phyloP scores from a whole-genome alignment of 306 rosid species.

The Boehmeria nivea region DNA sequence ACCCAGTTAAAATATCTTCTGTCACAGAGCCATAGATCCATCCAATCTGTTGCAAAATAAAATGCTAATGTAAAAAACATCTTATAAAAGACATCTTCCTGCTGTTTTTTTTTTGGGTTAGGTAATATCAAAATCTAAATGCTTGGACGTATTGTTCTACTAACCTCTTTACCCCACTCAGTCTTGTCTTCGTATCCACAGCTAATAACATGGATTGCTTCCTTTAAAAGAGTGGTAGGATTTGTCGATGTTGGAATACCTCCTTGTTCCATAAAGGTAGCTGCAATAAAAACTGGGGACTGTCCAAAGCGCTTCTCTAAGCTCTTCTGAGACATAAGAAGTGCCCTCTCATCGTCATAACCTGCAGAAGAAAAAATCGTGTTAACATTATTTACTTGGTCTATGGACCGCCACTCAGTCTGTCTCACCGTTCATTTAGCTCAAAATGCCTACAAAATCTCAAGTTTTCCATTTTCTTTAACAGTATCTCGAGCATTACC shows the following conservation, averaged over 20 bases:
- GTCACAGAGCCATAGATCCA: slow-evolving; percentile 99
- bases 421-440: slow-evolving; percentile 9
- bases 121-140: not conserved
- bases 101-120: not conserved
- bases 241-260: slow-evolving; percentile 97
- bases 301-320: slow-evolving; percentile 98
- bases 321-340: slow-evolving; percentile 88
- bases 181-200: slow-evolving; percentile 98
- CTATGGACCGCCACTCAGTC: slow-evolving; percentile 1
- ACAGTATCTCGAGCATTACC: not conserved
- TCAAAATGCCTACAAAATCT: not conserved
- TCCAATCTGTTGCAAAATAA: slow-evolving; percentile 65
- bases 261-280: slow-evolving; percentile 97
- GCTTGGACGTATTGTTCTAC: not conserved
- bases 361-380: slow-evolving; percentile 41
- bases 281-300: slow-evolving; percentile 95
- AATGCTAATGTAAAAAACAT: slow-evolving; percentile 1
- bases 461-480: not conserved
- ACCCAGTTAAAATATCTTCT: slow-evolving; percentile 98
- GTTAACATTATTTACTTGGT: slow-evolving; percentile 4
- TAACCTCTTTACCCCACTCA: slow-evolving; percentile 99
- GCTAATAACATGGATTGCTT: slow-evolving; percentile 97
- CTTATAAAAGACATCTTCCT: not conserved
- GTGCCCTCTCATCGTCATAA: slow-evolving; percentile 92
- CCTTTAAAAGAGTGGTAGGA: slow-evolving; percentile 94